phyloP scores from a whole-genome alignment of 2,329 filamentous ascomycete species.

The Didymella keratinophila region DNA sequence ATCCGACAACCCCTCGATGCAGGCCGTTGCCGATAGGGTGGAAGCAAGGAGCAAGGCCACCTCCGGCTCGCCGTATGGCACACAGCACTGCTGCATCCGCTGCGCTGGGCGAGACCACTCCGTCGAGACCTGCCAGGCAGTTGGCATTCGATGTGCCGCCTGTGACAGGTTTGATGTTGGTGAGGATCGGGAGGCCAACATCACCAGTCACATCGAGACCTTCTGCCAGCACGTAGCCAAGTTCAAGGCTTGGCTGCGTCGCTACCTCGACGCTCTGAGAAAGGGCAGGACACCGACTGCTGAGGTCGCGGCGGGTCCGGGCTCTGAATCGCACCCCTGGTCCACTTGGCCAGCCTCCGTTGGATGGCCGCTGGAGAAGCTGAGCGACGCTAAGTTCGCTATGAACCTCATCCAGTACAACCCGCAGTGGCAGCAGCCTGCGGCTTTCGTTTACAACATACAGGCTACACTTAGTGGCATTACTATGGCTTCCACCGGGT shows the following conservation, averaged over 20 bases:
- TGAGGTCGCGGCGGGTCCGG: neutral
- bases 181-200: neutral
- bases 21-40: constrained; percentile 15
- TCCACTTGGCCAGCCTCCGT: constrained; percentile 3
- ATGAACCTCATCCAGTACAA: neutral
- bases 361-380: constrained; percentile 3
- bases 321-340: constrained; percentile 4
- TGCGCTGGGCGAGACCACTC: constrained; percentile 26
- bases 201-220: constrained; percentile 15
- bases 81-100: constrained; percentile 16
- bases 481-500: neutral
- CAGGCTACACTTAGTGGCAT: constrained; percentile 5
- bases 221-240: constrained; percentile 6
- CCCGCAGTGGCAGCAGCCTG: neutral
- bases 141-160: constrained; percentile 11
- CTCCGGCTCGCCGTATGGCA: constrained; percentile 15
- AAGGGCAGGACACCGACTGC: neutral
- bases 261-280: constrained; percentile 8
- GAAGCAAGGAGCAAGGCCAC: constrained; percentile 12
- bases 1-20: neutral
- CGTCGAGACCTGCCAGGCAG: constrained; percentile 4
- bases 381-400: neutral
- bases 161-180: constrained; percentile 16
- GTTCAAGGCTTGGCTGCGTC: constrained; percentile 17
- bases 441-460: neutral